Evolutionary conservation across 2,329 filamentous ascomycete species (phyloP), one percentile per base, ranked within the genome.

Genomic region (Akanthomyces muscarius): DNA sequence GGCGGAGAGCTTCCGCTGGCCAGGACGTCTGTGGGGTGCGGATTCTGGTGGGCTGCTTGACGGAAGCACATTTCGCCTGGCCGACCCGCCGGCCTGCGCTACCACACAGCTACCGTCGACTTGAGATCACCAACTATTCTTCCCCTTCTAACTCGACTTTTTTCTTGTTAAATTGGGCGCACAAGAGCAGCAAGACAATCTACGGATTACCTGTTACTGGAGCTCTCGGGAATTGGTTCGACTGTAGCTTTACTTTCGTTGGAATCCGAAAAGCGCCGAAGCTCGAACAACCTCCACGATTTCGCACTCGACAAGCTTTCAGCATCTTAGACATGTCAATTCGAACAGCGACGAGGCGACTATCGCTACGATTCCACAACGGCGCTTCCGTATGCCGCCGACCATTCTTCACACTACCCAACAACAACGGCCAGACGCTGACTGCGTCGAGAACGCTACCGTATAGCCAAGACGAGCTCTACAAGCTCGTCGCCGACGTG

Each of bases 401-500:
- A 69, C 66, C 70, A 64, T 81, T 82, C 74, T 70, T 76, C 65
- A 69, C 70, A 41, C 66, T 75, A 21, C 69, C 72, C 14, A 65
- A 66, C 65, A 65, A 68, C 69, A 63, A 72, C 65, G 68, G 75
- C 74, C 90, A 93, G 72, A 85, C 80, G 67, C 82, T 98, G 63
- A 86, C 84, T 58, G 92, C 92, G 13, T 82, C 83, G 23, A 89
- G 92, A 65, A 89, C 83, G 4, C 88, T 98, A 16, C 89, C 90
- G 16, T 96, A 96, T 80, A 78, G 87, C 0, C 80, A 86, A 38
- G 71, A 76, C 5, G 80, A 86, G 1, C 87, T 99, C 69, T 99
- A 95, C 84, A 81, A 82, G 68, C 84, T 97, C 61, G 93, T 99
- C 74, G 87, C 92, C 77, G 92, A 97, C 76, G 87, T 99, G 67